phyloP scores from a whole-genome alignment of 2,329 filamentous ascomycete genomes.

The Aspergillus aculeatus region DNA sequence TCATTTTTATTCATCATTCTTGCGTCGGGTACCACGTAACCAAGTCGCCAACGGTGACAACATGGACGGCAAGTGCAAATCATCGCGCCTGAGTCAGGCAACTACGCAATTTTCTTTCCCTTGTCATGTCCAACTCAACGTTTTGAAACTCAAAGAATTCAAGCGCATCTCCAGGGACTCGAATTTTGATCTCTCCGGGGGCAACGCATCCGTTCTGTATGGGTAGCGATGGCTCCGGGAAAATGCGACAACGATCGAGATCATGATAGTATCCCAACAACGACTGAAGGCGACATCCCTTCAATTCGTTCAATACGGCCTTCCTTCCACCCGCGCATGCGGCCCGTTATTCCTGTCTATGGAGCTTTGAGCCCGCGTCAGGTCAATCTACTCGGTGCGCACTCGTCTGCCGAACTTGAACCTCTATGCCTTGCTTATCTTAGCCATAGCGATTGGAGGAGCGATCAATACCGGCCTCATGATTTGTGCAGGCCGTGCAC shows the following conservation, averaged over 20 bases:
- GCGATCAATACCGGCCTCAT: slow-evolving; percentile 34
- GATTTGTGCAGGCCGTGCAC: slow-evolving; percentile 29
- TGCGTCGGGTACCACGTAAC: neutral
- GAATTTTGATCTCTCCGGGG: neutral
- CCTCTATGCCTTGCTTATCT: neutral
- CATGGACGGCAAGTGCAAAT: neutral
- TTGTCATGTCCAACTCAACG: too few species aligned
- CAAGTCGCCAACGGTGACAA: neutral
- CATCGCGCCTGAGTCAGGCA: too few species aligned
- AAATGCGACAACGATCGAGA: neutral
- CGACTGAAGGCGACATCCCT: neutral
- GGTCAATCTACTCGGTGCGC: slow-evolving; percentile 26
- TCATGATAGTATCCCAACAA: neutral
- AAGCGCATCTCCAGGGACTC: too few species aligned
- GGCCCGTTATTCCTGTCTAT: slow-evolving; percentile 4
- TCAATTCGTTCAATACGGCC: neutral
- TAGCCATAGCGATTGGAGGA: slow-evolving; percentile 30
- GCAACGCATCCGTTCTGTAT: neutral
- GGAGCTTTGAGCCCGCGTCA: slow-evolving; percentile 12
- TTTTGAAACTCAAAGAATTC: too few species aligned
- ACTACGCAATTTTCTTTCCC: too few species aligned
- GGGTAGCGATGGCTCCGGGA: neutral
- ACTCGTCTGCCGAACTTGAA: neutral
- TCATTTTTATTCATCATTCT: neutral
- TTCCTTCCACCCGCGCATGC: neutral